A percentile compares a stretch with the other conserved stretches of the same genome.
Conservation (phyloP, 208 protist genomes). For the Acanthamoeba culbertsoni region DNA sequence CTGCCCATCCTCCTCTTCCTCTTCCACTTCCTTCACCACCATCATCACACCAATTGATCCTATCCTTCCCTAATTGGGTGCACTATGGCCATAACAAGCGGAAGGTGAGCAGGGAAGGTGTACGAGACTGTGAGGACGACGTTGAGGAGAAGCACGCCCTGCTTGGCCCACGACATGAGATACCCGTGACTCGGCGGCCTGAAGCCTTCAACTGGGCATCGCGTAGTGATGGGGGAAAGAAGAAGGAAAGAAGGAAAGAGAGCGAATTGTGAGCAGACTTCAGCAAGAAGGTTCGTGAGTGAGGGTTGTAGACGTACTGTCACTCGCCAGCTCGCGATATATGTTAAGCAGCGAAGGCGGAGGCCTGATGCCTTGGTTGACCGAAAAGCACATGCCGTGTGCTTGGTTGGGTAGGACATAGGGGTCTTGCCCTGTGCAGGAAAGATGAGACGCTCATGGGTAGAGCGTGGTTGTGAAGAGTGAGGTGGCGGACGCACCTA, state of each 20-base stretch:
- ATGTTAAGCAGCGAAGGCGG: slow-evolving; percentile 20
- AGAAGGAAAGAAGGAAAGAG: too few relatives aligned
- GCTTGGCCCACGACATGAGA: neutral
- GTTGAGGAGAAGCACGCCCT: slow-evolving; percentile 57
- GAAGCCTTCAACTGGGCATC: slow-evolving; percentile 40
- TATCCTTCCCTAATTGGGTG: too few relatives aligned
- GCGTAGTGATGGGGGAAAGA: too few relatives aligned
- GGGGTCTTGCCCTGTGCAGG: neutral
- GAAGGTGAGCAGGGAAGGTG: neutral
- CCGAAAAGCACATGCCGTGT: slow-evolving; percentile 57
- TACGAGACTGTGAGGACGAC: slow-evolving; percentile 49
- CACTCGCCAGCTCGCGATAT: neutral
- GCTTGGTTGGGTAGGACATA: neutral
- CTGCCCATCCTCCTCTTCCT: too few relatives aligned
- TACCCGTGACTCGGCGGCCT: neutral
- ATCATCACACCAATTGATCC: too few relatives aligned
- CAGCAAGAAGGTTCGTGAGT: too few relatives aligned
- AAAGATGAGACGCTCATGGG: too few relatives aligned
- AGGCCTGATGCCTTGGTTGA: neutral
- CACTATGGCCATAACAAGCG: too few relatives aligned
- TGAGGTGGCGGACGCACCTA: neutral
- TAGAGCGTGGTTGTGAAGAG: neutral
- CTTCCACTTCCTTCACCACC: too few relatives aligned
- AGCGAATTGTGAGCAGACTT: neutral
- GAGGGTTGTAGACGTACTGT: neutral